Percentiles rank a stretch among this genome's conserved stretches.
phyloP scores from a whole-genome alignment of 495 filamentous ascomycete species.

The Tuber magnatum region DNA sequence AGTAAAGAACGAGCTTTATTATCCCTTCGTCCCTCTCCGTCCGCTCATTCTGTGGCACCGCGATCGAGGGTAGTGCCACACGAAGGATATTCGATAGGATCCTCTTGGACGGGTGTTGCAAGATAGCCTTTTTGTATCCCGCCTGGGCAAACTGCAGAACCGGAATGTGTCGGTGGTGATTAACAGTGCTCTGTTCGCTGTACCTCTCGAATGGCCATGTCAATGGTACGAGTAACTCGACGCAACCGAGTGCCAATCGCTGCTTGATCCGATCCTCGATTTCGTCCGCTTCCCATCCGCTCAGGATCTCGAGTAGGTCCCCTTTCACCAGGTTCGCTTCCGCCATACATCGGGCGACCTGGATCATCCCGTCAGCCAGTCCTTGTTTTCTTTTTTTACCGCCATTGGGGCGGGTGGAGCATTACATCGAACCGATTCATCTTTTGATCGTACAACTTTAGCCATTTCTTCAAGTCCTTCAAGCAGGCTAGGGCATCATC shows the following conservation, averaged over 20 bases:
- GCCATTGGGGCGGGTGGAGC: not conserved
- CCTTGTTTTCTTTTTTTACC: not conserved
- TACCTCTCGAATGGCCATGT: conserved; percentile 90
- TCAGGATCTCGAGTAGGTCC: conserved; percentile 84
- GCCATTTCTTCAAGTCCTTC: conserved; percentile 86
- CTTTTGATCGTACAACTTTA: conserved; percentile 90
- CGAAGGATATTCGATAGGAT: conserved; percentile 72
- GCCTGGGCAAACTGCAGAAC: conserved; percentile 81
- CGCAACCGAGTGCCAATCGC: conserved; percentile 73
- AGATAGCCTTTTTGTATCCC: conserved; percentile 77
- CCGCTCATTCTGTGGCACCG: conserved; percentile 65
- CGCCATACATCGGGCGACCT: conserved; percentile 69
- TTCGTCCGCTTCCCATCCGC: conserved; percentile 61
- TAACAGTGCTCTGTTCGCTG: conserved; percentile 71
- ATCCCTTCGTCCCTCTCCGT: conserved; percentile 79
- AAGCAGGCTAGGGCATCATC: conserved; percentile 89
- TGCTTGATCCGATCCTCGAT: conserved; percentile 62
- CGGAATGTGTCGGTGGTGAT: conserved; percentile 83
- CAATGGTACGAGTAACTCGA: conserved; percentile 87
- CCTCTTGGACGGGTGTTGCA: conserved; percentile 67
- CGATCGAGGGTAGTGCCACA: conserved; percentile 81
- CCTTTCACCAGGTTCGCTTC: conserved; percentile 87
- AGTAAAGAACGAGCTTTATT: conserved; percentile 82
- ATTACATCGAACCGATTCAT: conserved; percentile 83
- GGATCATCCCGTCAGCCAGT: conserved; percentile 1